Conservation (phyloP, 2,329 filamentous ascomycete species). For the Monosporascus sp. region DNA sequence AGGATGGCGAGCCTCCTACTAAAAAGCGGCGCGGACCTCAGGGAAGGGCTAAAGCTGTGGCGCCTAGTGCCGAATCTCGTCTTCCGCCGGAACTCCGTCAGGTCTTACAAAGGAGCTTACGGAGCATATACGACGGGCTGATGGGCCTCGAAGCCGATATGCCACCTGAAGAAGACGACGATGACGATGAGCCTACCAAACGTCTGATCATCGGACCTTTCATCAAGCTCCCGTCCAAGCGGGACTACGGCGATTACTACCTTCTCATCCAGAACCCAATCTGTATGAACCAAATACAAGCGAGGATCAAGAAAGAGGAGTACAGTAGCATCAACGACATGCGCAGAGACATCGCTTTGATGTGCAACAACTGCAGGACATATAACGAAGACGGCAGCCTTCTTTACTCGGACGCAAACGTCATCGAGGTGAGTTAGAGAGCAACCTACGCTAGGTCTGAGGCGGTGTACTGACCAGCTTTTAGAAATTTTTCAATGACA, state of each 20-base stretch:
- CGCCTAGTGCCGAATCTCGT: conserved; percentile 34
- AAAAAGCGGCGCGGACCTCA: conserved; percentile 75
- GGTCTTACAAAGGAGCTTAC: conserved; percentile 74
- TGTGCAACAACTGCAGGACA: conserved; percentile 87
- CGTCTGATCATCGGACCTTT: conserved; percentile 92
- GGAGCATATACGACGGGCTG: conserved; percentile 70
- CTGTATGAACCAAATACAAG: conserved; percentile 91
- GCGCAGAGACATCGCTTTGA: conserved; percentile 72
- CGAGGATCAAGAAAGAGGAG: conserved; percentile 93
- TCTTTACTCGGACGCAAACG: conserved; percentile 85
- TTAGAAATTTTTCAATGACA: conserved; percentile 53
- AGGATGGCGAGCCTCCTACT: conserved; percentile 69
- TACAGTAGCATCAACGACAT: conserved; percentile 79
- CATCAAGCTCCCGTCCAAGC: conserved; percentile 82
- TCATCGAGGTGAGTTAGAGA: conserved; percentile 73
- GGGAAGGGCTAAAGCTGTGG: conserved; percentile 59
- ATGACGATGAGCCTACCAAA: conserved; percentile 54
- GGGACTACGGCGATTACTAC: conserved; percentile 92
- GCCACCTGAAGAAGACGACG: conserved; percentile 49
- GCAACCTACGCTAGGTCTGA: not conserved
- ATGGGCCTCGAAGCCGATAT: conserved; percentile 82
- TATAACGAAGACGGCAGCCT: conserved; percentile 96
- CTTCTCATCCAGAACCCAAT: conserved; percentile 88
- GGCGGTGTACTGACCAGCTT: conserved; percentile 26
- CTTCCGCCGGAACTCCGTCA: conserved; percentile 66